Base-by-base conservation (phyloP, 768 basidiomycete species). In the Sarcodon aspratus region DNA sequence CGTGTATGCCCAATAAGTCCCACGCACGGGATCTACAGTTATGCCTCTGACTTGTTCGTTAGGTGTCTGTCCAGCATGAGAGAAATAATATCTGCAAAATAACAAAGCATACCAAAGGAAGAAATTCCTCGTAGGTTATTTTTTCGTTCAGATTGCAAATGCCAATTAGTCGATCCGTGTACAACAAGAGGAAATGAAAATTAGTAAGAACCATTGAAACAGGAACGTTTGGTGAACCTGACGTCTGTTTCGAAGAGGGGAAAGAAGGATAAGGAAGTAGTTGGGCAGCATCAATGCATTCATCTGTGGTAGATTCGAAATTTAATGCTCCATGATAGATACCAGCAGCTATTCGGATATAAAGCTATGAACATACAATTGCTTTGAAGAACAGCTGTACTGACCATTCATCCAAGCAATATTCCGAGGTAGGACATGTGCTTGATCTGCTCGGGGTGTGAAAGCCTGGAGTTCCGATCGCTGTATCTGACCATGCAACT, bases 1-100 rank as follows among this genome's bases (percentile, higher is more conserved):
- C 0, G 94, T 94, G 60, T 84, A 94, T 1, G 93, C 77, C 96
- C 96, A 99, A 57, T 85, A 94, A 11, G 95, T 98, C 63, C 79
- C 82, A 8, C 85, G 79, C 3, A 89, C 80, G 13, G 85, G 86
- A 64, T 99, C 96, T 8, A 85, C 76, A 6, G 84, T 78, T 33
- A 97, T 67, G 0, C 85, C 89, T 31, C 78, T 70, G 13, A 90
- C 80, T 34, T 65, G 67, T 59, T 95, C 91, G 27, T 75, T 78
- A 6, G 79, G 70, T 75, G 81, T 84, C 93, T 96, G 60, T 15
- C 1, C 33, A 43, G 45, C 8, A 33, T 2, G 15, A 27, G 46
- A 42, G 49, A 47, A 33, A 6, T 21, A 35, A 33, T 45, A 17
- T 36, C 9, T 17, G 21, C 34, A 37, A 37, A 50, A 6, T 9